Evolutionary conservation across 2,329 filamentous ascomycete genomes (phyloP), one percentile per base, ranked within the genome.

Genomic region (Juglanconis sp.): DNA sequence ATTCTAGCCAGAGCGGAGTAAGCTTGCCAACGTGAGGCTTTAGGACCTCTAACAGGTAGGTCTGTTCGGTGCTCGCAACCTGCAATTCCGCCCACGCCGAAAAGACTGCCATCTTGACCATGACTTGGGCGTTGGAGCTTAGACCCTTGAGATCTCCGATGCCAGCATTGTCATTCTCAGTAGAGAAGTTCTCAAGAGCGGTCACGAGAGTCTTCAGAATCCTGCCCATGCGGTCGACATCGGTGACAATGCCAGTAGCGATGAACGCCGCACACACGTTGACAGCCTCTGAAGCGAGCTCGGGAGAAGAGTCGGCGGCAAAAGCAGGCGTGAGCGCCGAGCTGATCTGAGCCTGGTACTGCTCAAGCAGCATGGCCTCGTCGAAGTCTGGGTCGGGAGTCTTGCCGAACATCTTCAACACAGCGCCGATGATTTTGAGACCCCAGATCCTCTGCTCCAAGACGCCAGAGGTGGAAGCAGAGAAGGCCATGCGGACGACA

Each of bases 261-360:
- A 99, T 96, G 74, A 99, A 99, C 1, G 91, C 92, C n/a, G 94
- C 95, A 69, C 95, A 99, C 6, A 99, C 95, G 68, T 96, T 96
- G 65, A 99, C 91, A 15, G 96, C 95, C 71, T 97, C 94, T 0
- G 95, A 93, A 7, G 95, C 96, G 15, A 99, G 81, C 73, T 99
- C 95, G 0, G 96, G 93, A 0, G 94, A 97, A 0, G 95, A 99
- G 73, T 99, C 95, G 3, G 88, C 89, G 1, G 95, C 93, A 75
- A 99, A 99, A 0, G 95, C 96, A 3, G 95, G 95, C 0, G 96
- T 99, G 63, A 99, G 81, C 0, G 95, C 95, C 17, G 95, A 98
- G 68, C 93, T 93, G 71, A 99, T 99, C 71, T 99, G 95, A 5
- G 95, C 95, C 74, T 99, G 96, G 69, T 99, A 99, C 74, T 99